Base-by-base conservation (phyloP, 306 rosid species). In the Sicyos edulis region DNA sequence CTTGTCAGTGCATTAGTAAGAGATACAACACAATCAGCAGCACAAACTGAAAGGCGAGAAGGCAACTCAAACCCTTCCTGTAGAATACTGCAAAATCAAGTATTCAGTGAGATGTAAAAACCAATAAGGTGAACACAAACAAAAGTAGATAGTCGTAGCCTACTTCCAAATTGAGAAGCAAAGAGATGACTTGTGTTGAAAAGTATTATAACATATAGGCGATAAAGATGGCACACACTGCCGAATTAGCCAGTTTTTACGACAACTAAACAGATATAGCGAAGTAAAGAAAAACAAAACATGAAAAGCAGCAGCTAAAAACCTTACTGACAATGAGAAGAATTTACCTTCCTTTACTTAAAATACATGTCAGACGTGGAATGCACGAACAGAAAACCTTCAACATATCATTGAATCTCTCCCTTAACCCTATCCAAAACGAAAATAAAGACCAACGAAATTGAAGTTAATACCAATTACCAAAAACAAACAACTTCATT, bases 61-160 rank as follows among this genome's bases (percentile, higher is more conserved):
- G 98, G 98, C 71, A 92, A 79, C 81, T 92, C 96, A 84, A 83
- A 90, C 68, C 96, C 96, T 75, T 84, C 96, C 87, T 84, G 91
- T 83, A 82, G 74, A 57, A 74, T 79, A 84, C 98, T 92, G 83
- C 79, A 75, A 72, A 62, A 78, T 10, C 9, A 57, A 70, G 60
- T 58, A 80, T 49, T 5, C 29, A 5, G n/a, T 13, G 54, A 78
- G 61, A 9, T 54, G 56, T 49, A 26, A 53, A 72, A 59, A 32
- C 49, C 58, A 60, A 34, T 16, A 62, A 47, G 14, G 54, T 17
- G 15, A 26, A 24, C 9, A 10, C 17, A 9, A n/a, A 73, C 24
- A n/a, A 14, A 57, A 11, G 16, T 45, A 47, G 58, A 32, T 32
- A 32, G 37, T 5, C 37, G 50, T 22, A 9, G 51, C 59, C 14